Evolutionary conservation across 208 protist species (phyloP), one percentile per base, ranked within the genome.

Genomic region (Trypanosoma rangeli): DNA sequence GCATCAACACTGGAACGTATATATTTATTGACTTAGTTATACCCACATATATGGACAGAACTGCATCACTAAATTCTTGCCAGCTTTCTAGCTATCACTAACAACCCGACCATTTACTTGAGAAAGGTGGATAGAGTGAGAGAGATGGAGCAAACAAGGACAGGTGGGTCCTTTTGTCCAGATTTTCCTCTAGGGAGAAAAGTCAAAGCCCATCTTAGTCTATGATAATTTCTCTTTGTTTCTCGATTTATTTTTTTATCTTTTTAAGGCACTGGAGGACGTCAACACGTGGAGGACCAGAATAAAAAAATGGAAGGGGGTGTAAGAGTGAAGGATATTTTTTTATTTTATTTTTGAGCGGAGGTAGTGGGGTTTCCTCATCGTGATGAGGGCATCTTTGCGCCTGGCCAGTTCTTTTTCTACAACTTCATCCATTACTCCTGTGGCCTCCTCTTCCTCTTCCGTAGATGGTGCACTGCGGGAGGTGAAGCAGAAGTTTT

Each of bases 401-500:
- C 46, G 50, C 20, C 55, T 56, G 16, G 29, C 54, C 28, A 37
- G 1, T 31, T 15, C 33, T 26, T 12, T 53, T 53, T 53, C 49
- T 53, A 24, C 49, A 53, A 53, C 15, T 46, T 46, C 42, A 1
- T 46, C 42, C 42, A 46, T 9, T 46, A 10, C 42, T 46, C 8
- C 42, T 46, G 3, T 18, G 12, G 46, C 52, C 16, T 24, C 49
- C 31, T 35, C 44, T n/a, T 35, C 49, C 16, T 31, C 71, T n/a
- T 63, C 39, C 1, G 39, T 52, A 18, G 20, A 16, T 56, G 42
- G 8, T 42, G 22, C 57, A 29, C 24, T 44, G 15, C 33, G 33
- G 18, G 39, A 50, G 31, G 49, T 49, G 37, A 68, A 79, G 56
- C 66, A n/a, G 68, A 18, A 89, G 83, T n/a, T 78, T 95, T 55